phyloP scores from a whole-genome alignment of 495 filamentous ascomycete species.

The Aspergillus sclerotioniger region DNA sequence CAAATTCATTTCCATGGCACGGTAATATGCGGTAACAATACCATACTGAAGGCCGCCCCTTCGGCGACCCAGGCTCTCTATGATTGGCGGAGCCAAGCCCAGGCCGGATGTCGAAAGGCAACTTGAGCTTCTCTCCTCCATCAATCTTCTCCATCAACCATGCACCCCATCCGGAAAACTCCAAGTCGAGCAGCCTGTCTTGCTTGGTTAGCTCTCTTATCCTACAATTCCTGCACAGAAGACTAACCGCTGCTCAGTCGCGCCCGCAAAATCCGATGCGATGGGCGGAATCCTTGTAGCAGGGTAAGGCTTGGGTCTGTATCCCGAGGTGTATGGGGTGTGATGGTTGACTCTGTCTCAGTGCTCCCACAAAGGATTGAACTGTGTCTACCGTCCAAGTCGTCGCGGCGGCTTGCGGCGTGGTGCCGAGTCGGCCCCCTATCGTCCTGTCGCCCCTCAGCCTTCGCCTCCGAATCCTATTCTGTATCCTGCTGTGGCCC shows the following conservation, averaged over 20 bases:
- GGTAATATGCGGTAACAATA: too few relatives aligned
- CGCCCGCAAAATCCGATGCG: slow-evolving; percentile 45
- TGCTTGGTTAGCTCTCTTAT: slow-evolving; percentile 34
- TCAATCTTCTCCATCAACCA: too few relatives aligned
- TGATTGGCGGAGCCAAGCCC: too few relatives aligned
- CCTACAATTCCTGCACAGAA: slow-evolving; percentile 8
- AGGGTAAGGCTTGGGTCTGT: slow-evolving; percentile 29
- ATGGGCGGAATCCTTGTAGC: slow-evolving; percentile 41
- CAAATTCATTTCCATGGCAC: neutral
- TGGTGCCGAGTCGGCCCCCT: too few relatives aligned
- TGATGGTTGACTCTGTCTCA: neutral
- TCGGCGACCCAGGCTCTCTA: too few relatives aligned
- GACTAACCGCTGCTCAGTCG: slow-evolving; percentile 28
- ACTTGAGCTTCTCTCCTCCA: too few relatives aligned
- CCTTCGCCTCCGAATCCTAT: too few relatives aligned
- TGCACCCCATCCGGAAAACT: too few relatives aligned
- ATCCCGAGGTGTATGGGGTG: neutral
- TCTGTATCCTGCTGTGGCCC: neutral
- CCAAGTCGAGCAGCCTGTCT: slow-evolving; percentile 34
- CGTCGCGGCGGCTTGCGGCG: too few relatives aligned
- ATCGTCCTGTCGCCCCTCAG: too few relatives aligned
- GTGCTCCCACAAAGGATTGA: neutral
- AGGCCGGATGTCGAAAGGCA: too few relatives aligned
- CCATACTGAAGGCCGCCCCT: too few relatives aligned
- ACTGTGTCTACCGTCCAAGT: neutral